Base-by-base conservation (phyloP, 495 filamentous ascomycete species). In the Hyaloscypha variabilis region DNA sequence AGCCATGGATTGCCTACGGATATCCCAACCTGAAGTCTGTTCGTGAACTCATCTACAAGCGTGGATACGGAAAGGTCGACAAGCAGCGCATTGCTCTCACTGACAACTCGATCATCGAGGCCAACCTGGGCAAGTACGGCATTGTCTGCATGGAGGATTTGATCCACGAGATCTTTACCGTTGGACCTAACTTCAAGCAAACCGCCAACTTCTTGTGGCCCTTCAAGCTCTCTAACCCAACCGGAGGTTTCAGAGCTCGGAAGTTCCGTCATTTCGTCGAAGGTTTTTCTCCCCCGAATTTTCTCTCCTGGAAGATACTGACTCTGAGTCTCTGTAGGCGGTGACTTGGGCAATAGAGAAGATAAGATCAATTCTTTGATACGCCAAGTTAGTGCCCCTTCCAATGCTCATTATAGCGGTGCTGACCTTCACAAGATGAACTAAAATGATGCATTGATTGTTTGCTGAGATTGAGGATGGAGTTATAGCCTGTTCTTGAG, bases 181-280 rank as follows among this genome's bases (percentile, higher is more conserved):
- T 97, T 68, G 95, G 94, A 74, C 93, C 94, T 83, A 97, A 97
- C 87, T 99, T 99, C 91, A 99, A 99, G 90, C 93, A 98, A 86
- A 92, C 92, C 77, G 90, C 91, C 87, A 99, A 98, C 90, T 98
- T 98, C 88, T 85, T 99, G 57, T 99, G 95, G 95, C 95, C 95
- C 74, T 99, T 99, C 89, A 98, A 99, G 90, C 89, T 99, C 73
- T 92, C 87, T 86, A 96, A 93, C 85, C 95, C 95, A 74, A 99
- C 82, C 68, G 96, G 95, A 76, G 94, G 96, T 59, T 99, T 99
- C 91, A 86, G 90, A 77, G 81, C 88, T 63, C 86, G 95, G 79
- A 99, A 98, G 86, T 98, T 98, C 90, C 93, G 92, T 85, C 96
- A 99, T 86, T 99, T 92, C 86, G 91, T 99, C 71, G 91, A 98